phyloP scores from a whole-genome alignment of 1,284 basidiomycete genomes.

The Thelephora terrestris region DNA sequence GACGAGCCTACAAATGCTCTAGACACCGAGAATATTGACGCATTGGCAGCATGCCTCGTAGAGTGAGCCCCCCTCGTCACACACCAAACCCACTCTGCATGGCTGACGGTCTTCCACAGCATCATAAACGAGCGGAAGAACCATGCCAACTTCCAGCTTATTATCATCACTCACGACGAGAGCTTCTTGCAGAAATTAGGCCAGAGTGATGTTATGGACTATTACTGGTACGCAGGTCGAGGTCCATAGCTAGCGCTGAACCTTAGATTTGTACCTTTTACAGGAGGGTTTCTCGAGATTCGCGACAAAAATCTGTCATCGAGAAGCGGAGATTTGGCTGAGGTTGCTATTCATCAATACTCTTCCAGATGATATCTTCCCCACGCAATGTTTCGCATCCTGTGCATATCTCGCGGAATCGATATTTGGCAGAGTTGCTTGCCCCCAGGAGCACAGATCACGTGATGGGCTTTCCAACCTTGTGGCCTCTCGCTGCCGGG shows the following conservation, averaged over 20 bases:
- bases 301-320: constrained; percentile 65
- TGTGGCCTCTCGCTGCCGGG: too few species aligned
- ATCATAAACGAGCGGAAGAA: constrained; percentile 88
- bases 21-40: constrained; percentile 94
- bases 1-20: constrained; percentile 99
- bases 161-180: constrained; percentile 97
- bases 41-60: constrained; percentile 82
- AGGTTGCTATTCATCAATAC: background rate
- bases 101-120: constrained; percentile 29
- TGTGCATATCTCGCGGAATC: too few species aligned
- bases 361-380: constrained; percentile 6
- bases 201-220: constrained; percentile 81
- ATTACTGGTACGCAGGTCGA: constrained; percentile 75
- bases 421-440: too few species aligned
- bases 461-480: too few species aligned
- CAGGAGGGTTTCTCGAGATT: constrained; percentile 50
- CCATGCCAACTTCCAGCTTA: constrained; percentile 92
- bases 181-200: constrained; percentile 78
- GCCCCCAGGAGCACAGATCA: too few species aligned
- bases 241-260: background rate
- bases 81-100: constrained; percentile 3
- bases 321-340: constrained; percentile 56
- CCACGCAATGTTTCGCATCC: constrained; percentile 4
- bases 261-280: constrained; percentile 1
- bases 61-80: constrained; percentile 55